Evolutionary conservation across 108 stramenopile genomes (phyloP).

Genomic region (Pseudonitzschia delicatissima): DNA sequence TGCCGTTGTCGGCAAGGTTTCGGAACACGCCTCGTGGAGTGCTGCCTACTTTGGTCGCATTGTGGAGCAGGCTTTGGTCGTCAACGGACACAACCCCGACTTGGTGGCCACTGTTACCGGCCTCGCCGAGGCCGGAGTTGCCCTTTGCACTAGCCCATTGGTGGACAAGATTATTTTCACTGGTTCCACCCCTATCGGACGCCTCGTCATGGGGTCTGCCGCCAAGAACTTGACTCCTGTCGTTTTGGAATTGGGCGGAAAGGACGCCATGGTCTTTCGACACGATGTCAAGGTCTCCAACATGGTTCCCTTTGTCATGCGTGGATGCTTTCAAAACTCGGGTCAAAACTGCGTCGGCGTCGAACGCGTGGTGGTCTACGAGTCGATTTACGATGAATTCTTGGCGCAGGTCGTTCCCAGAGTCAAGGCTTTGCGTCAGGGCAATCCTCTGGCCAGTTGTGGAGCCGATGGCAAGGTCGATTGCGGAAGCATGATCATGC

Average conservation of each 20-base stretch:
- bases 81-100: conserved; percentile 89
- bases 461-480: conserved; percentile 72
- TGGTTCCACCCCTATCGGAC: conserved; percentile 92
- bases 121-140: conserved; percentile 90
- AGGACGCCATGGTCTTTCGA: conserved; percentile 97
- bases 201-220: conserved; percentile 89
- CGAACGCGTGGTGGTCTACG: conserved; percentile 96
- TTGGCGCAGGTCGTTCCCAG: conserved; percentile 46
- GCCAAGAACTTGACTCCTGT: conserved; percentile 92
- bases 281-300: conserved; percentile 84
- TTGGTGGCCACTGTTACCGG: conserved; percentile 92
- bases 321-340: conserved; percentile 96
- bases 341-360: conserved; percentile 99
- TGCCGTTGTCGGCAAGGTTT: conserved; percentile 95
- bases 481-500: conserved; percentile 94
- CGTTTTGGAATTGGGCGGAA: conserved; percentile 97
- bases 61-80: conserved; percentile 76
- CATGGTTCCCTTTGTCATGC: conserved; percentile 88
- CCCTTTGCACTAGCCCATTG: conserved; percentile 79
- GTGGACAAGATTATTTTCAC: conserved; percentile 99
- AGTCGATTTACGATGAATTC: conserved; percentile 77
- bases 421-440: conserved; percentile 77
- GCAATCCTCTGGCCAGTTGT: conserved; percentile 61
- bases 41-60: conserved; percentile 78
- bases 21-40: conserved; percentile 93